phyloP scores from a whole-genome alignment of 495 filamentous ascomycete species.

The Apiosordaria backusii region DNA sequence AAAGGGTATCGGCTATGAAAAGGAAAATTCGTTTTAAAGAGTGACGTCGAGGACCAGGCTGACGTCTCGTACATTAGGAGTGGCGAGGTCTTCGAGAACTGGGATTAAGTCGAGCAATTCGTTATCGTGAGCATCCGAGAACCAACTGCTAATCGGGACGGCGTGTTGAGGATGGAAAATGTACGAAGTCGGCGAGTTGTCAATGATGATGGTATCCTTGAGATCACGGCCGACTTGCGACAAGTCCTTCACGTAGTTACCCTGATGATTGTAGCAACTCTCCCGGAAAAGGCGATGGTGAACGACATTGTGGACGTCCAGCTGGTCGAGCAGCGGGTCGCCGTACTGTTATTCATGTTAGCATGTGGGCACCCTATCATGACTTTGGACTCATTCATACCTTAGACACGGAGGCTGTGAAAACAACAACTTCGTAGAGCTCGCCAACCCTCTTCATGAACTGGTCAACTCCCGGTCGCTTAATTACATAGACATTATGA shows the following conservation, averaged over 20 bases:
- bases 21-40: conserved; percentile 55
- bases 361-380: background rate
- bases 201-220: conserved; percentile 97
- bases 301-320: conserved; percentile 95
- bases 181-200: conserved; percentile 98
- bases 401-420: conserved; percentile 98
- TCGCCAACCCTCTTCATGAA: conserved; percentile 99
- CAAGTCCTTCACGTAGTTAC: conserved; percentile 98
- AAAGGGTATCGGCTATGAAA: conserved; percentile 29
- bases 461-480: conserved; percentile 92
- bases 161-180: conserved; percentile 99
- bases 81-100: conserved; percentile 94
- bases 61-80: conserved; percentile 84
- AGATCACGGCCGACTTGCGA: conserved; percentile 96
- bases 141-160: conserved; percentile 99
- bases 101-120: conserved; percentile 97
- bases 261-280: conserved; percentile 98
- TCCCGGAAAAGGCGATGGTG: conserved; percentile 96
- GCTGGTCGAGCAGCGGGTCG: conserved; percentile 90
- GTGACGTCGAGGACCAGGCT: conserved; percentile 96
- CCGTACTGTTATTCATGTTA: conserved; percentile 66
- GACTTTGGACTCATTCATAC: conserved; percentile 45
- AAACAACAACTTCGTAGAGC: conserved; percentile 97
- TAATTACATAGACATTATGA: conserved; percentile 99
- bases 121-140: conserved; percentile 99